phyloP scores from a whole-genome alignment of 768 basidiomycete genomes.

The Rhizopogon vinicolor region DNA sequence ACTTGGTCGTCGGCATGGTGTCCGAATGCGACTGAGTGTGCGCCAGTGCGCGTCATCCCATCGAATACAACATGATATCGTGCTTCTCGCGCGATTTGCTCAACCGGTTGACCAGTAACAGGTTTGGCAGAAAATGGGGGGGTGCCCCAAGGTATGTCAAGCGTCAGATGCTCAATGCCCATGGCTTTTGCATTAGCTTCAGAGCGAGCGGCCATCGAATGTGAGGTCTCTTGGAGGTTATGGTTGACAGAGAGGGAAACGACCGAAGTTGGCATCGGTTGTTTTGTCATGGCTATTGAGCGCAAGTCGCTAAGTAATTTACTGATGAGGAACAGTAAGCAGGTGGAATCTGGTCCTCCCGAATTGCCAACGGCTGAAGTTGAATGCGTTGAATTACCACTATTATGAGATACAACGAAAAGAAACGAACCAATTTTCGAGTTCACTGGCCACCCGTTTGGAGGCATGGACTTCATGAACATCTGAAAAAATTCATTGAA shows the following conservation, averaged over 20 bases:
- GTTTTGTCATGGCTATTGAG: slow-evolving; percentile 9
- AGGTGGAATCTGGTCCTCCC: slow-evolving; percentile 80
- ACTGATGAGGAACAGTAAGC: slow-evolving; percentile 65
- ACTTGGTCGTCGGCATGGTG: slow-evolving; percentile 85
- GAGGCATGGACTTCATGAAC: slow-evolving; percentile 43
- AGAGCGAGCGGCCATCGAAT: slow-evolving; percentile 49
- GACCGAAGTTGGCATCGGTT: slow-evolving; percentile 23
- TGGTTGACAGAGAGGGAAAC: slow-evolving; percentile 69
- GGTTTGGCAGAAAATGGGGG: slow-evolving; percentile 49
- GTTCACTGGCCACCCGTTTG: slow-evolving; percentile 38
- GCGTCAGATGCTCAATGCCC: slow-evolving; percentile 42
- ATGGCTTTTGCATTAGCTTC: slow-evolving; percentile 34
- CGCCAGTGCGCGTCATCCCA: slow-evolving; percentile 35
- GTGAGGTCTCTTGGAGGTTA: slow-evolving; percentile 55
- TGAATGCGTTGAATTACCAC: background rate
- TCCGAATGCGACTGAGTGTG: slow-evolving; percentile 52
- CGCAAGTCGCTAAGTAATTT: slow-evolving; percentile 28
- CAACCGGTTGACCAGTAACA: slow-evolving; percentile 35
- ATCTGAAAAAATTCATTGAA: slow-evolving; percentile 43
- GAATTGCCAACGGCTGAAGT: slow-evolving; percentile 68
- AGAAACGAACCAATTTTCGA: slow-evolving; percentile 36
- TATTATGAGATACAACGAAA: background rate
- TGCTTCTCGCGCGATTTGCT: slow-evolving; percentile 52
- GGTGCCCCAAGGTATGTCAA: slow-evolving; percentile 54
- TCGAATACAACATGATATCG: slow-evolving; percentile 51